A percentile compares a stretch with the other conserved stretches of the same genome.
phyloP scores from a whole-genome alignment of 108 stramenopile genomes.

The Skeletonema grethae region DNA sequence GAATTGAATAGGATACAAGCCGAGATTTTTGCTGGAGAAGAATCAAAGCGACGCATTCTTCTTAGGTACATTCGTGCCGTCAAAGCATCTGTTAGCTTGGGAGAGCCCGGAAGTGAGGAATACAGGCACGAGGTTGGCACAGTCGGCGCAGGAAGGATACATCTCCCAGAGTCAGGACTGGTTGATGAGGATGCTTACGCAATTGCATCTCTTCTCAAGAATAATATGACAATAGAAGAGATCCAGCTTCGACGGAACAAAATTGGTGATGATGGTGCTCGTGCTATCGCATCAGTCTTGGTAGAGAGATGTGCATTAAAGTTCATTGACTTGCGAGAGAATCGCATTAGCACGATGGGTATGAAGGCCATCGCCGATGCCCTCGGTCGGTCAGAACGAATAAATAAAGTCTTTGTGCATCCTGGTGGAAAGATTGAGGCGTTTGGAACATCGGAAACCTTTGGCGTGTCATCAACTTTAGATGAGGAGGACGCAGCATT shows the following conservation, averaged over 20 bases:
- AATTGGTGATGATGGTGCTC: constrained; percentile 70
- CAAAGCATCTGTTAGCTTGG: constrained; percentile 64
- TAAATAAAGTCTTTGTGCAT: constrained; percentile 86
- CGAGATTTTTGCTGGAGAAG: constrained; percentile 69
- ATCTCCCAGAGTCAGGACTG: constrained; percentile 71
- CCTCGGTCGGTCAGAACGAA: constrained; percentile 64
- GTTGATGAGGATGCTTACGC: constrained; percentile 78
- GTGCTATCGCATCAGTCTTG: constrained; percentile 78
- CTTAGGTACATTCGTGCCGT: constrained; percentile 84
- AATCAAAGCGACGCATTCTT: constrained; percentile 83
- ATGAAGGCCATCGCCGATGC: constrained; percentile 77
- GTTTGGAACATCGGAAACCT: constrained; percentile 54
- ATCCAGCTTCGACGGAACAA: constrained; percentile 71
- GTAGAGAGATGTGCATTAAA: constrained; percentile 56
- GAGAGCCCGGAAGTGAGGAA: constrained; percentile 50
- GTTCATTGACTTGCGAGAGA: constrained; percentile 73
- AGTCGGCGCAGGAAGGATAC: constrained; percentile 56
- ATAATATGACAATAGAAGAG: constrained; percentile 70
- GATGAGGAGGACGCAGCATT: constrained; percentile 17
- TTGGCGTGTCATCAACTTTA: constrained; percentile 14
- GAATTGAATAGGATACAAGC: constrained; percentile 50
- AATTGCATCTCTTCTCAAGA: constrained; percentile 72
- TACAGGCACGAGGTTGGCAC: constrained; percentile 49
- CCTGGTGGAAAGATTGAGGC: constrained; percentile 90
- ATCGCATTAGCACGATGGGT: constrained; percentile 58